Percentiles rank a stretch among this genome's conserved stretches.
Conservation (phyloP, 148 eudicot genomes). For the Selenicereus undatus region DNA sequence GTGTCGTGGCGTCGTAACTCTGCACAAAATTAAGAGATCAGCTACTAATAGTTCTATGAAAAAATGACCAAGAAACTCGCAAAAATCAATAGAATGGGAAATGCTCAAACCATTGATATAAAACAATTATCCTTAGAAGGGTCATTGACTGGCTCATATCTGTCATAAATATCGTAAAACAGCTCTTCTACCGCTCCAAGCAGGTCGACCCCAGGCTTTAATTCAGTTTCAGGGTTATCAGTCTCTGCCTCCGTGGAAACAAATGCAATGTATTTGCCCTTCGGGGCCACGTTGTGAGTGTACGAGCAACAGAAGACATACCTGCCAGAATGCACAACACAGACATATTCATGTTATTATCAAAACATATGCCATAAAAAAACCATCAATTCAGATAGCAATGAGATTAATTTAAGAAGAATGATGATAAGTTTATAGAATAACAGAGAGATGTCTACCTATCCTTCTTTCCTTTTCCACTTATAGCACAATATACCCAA, state of each 20-base stretch:
- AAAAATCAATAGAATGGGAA: slow-evolving; percentile 4
- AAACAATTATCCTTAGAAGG: slow-evolving; percentile 81
- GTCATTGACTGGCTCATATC: slow-evolving; percentile 92
- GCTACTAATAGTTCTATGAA: not conserved
- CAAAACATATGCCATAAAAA: not conserved
- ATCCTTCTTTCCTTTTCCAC: not conserved
- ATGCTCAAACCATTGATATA: slow-evolving; percentile 58
- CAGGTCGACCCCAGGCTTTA: slow-evolving; percentile 87
- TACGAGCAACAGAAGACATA: slow-evolving; percentile 91
- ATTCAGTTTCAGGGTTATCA: slow-evolving; percentile 72
- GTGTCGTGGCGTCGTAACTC: slow-evolving; percentile 97
- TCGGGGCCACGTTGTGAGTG: slow-evolving; percentile 93
- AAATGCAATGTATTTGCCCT: slow-evolving; percentile 92
- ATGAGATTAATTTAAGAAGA: not conserved
- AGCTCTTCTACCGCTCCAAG: slow-evolving; percentile 90
- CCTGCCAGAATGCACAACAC: slow-evolving; percentile 41
- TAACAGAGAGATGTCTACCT: not conserved
- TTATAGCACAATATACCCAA: not conserved
- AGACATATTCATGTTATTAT: not conserved
- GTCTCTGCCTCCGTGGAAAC: slow-evolving; percentile 96
- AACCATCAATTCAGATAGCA: not conserved
- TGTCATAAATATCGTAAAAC: slow-evolving; percentile 82
- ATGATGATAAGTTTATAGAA: not conserved
- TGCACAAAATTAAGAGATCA: slow-evolving; percentile 31
- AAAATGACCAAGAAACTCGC: not conserved